Evolutionary conservation across 1,284 basidiomycete species (phyloP), one percentile per base, ranked within the genome.

Genomic region (Xerocomus cyaneibrunnescens): DNA sequence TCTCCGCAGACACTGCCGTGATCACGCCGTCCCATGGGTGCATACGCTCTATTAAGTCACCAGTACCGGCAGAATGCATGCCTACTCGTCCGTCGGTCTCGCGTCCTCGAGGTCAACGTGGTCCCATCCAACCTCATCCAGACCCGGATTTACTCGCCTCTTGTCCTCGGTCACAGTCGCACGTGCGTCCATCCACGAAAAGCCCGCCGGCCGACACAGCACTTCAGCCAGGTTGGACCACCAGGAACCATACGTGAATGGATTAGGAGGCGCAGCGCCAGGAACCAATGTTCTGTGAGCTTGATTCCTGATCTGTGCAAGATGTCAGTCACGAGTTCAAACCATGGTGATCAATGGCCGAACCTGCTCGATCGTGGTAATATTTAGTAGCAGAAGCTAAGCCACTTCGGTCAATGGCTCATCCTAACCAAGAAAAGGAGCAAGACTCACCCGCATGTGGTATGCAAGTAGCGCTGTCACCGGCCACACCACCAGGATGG

Each of bases 311-410:
- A 89, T 87, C 84, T 89, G 43, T 52, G 23, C 19, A 5, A 30
- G 19, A 8, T 10, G 46, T 66, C 41, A 68, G 45, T 34, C n/a
- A 2, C 23, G 14, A n/a, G 34, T 40, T 48, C 45, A 36, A 45
- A 23, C 21, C 28, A 37, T 5, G 30, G 30, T 1, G 12, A 45
- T 50, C 52, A 47, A 52, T 34, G 16, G 25, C 61, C 85, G 66
- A 62, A 92, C 89, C 80, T 94, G 92, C 72, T 97, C 94, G 55
- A 97, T 94, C 12, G 94, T 97, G 3, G 94, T 96, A 38, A 91
- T 77, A 69, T 95, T 94, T 59, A 91, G 75, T 44, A 92, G 71
- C 35, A 94, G 72, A 48, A 96, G 76, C 87, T 92, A 66, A 32
- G 53, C 40, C 12, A 7, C 9, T 16, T 56, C 31, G 5, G 25